Evolutionary conservation across 257 asterid genomes (phyloP).

Genomic region (Solanum chilense): DNA sequence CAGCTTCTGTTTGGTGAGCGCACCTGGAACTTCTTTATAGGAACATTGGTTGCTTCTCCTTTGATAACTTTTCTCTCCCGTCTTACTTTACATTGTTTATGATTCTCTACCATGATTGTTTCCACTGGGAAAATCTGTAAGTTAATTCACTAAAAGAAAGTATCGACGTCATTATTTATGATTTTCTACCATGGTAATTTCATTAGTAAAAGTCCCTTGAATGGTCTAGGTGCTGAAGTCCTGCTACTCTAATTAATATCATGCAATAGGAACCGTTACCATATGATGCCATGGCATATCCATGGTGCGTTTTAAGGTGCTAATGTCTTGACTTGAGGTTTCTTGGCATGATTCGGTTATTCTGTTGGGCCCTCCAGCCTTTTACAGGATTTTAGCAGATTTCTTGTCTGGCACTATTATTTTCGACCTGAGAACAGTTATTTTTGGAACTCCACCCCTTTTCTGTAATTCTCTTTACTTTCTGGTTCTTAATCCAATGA

Average conservation of each 20-base stretch:
- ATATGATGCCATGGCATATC: background rate
- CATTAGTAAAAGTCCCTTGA: background rate
- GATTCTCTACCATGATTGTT: background rate
- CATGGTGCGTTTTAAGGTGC: background rate
- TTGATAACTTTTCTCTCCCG: background rate
- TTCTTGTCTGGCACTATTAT: background rate
- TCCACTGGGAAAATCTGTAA: background rate
- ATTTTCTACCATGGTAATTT: background rate
- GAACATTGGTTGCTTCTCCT: background rate
- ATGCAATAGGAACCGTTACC: background rate
- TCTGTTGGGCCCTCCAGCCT: background rate
- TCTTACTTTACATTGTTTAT: background rate
- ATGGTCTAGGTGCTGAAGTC: background rate
- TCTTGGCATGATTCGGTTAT: background rate
- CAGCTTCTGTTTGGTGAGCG: background rate
- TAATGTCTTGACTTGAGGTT: background rate
- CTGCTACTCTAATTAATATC: background rate
- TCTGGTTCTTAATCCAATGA: background rate
- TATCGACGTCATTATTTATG: background rate
- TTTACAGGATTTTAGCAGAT: background rate
- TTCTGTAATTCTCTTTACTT: background rate
- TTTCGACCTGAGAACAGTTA: background rate
- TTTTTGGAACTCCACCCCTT: background rate
- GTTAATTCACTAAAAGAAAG: background rate
- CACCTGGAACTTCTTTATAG: background rate